Base-by-base conservation (phyloP, 2,329 filamentous ascomycete genomes). In the Neofusicoccum kwambonambiense region DNA sequence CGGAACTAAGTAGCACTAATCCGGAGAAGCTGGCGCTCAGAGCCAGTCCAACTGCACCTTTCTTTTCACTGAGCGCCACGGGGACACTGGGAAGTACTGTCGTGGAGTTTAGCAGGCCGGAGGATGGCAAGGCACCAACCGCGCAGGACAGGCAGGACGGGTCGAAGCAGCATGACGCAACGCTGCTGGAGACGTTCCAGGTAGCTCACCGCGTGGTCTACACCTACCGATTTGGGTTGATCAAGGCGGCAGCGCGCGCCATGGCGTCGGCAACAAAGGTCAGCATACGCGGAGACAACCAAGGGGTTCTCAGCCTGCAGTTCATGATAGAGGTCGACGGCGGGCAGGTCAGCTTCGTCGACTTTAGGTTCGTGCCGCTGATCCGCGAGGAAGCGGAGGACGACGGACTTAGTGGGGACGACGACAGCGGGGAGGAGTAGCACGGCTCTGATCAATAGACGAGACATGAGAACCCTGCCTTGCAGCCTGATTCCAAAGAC, bases 261-360 rank as follows among this genome's bases (percentile, higher is more conserved):
- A 98, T 99, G 94, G 88, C 89, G 51, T 87, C 93, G 42, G 92
- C 93, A 4, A 93, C 86, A 72, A 99, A 98, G 78, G 93, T 98
- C 65, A 97, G 93, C 74, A 85, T 99, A 67, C 85, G 95, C 15
- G 90, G 92, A 0, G 95, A 99, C 77, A 84, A 86, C 1, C 92
- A 97, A 74, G 94, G 95, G 0, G 94, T 99, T 35, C 78, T 99
- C 68, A 97, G 92, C 77, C 80, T 98, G 75, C 95, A 99, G 74
- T 97, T 98, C 72, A 95, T 99, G 90, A 89, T 99, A 15, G 92
- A 97, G 74, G 83, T 93, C 47, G 92, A 95, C 67, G 85, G 86
- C 6, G 84, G 86, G 22, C 78, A 78, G 31, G 82, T 88, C 44
- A 91, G 88, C 70, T 96, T 94, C 78, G 83, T 95, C 27, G 91